A percentile compares a stretch with the other conserved stretches of the same genome.
phyloP scores from a whole-genome alignment of 176 grass and related monocot species.

The Aechmea fasciata region DNA sequence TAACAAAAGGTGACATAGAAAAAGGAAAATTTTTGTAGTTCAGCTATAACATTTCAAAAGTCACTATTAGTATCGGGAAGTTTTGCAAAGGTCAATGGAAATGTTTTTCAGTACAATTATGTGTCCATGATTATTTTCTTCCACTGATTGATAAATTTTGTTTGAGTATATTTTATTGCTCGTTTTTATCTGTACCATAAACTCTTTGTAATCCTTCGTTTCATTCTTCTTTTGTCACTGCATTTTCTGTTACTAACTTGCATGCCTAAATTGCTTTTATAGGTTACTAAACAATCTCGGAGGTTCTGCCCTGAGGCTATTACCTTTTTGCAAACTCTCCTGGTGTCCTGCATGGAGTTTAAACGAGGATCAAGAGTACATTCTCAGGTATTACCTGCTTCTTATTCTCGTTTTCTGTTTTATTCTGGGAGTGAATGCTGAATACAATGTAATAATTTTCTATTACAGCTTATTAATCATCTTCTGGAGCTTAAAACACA shows the following conservation, averaged over 20 bases:
- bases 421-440: neutral
- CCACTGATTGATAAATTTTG: neutral
- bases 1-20: too few species aligned
- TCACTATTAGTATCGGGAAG: too few species aligned
- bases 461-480: conserved; percentile 49
- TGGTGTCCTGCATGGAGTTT: conserved; percentile 47
- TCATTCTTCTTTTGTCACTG: neutral
- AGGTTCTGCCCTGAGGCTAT: conserved; percentile 87
- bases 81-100: too few species aligned
- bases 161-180: neutral
- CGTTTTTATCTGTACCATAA: neutral
- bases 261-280: conserved; percentile 12
- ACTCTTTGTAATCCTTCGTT: neutral
- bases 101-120: too few species aligned
- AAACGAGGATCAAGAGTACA: conserved; percentile 33
- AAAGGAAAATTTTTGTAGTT: too few species aligned
- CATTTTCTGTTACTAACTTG: neutral
- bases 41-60: too few species aligned
- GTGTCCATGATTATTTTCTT: neutral
- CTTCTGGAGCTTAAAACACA: conserved; percentile 63
- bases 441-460: conserved; percentile 14
- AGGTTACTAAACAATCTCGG: conserved; percentile 85
- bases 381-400: conserved; percentile 34
- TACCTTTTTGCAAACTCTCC: conserved; percentile 65
- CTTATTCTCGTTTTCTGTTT: neutral